Base-by-base conservation (phyloP, 441 rosid genomes). In the Corymbia citriodora region DNA sequence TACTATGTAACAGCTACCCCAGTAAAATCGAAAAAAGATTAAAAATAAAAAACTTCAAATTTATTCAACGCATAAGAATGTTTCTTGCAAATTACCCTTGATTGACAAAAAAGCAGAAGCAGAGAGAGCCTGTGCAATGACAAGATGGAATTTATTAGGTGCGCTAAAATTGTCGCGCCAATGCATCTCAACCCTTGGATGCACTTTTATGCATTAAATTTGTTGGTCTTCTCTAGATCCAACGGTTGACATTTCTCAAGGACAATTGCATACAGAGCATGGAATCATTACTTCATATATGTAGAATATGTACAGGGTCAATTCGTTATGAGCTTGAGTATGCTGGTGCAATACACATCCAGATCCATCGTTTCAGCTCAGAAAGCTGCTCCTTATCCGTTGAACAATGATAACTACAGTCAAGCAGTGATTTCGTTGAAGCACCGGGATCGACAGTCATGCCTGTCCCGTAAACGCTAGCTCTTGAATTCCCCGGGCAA, bases 401-500 rank as follows among this genome's bases (percentile, higher is more conserved):
- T 45, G 85, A 74, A 40, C 29, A 1, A 74, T 40, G 25, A 23
- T 40, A 74, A 74, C 85, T 74, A 21, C 52, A 74, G 17, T 74
- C 52, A 74, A 40, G 2, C 52, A 45, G 50, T 74, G n/a, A 74
- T 74, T 74, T 74, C 29, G 85, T 9, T 21, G 52, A 40, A 48
- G 52, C 52, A 40, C 52, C 85, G 45, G 85, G n/a, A 74, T 74
- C 85, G 48, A 74, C 17, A 21, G 85, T 74, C 18, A 74, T 74
- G 52, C 13, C 52, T 40, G 52, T 36, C 79, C 45, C 45, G 33
- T 68, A 3, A 74, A 40, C 83, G 16, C 50, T 40, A 74, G 17
- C 19, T 25, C 59, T 31, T 11, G 65, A 52, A 89, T 86, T 55
- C 87, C 91, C 55, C 55, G 96, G 83, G 83, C 83, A 36, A 74